Evolutionary conservation across 2,329 filamentous ascomycete species (phyloP).

Genomic region (Eurotiales sp.): DNA sequence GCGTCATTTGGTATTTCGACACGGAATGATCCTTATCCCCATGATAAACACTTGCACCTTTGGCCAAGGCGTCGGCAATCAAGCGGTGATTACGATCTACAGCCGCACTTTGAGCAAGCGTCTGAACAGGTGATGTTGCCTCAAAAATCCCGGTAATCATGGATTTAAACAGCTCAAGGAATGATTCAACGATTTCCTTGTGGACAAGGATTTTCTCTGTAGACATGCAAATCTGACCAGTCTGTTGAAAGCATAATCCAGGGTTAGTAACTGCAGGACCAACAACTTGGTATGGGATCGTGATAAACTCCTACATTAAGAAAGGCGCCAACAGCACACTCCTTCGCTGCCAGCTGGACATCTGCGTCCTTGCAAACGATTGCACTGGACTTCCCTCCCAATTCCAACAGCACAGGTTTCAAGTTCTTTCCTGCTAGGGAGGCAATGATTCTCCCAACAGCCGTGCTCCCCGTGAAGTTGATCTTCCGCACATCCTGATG

Average conservation of each 20-base stretch:
- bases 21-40: neutral
- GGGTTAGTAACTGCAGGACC: conserved; percentile 22
- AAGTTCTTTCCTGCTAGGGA: conserved; percentile 34
- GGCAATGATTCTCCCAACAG: conserved; percentile 41
- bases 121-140: neutral
- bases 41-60: neutral
- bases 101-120: neutral
- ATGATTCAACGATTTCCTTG: neutral
- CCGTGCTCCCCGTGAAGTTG: conserved; percentile 45
- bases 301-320: conserved; percentile 21
- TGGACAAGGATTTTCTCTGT: conserved; percentile 60
- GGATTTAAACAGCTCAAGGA: neutral
- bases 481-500: conserved; percentile 38
- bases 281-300: neutral
- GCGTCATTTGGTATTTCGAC: neutral
- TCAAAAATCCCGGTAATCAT: neutral
- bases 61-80: neutral
- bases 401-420: conserved; percentile 48
- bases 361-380: conserved; percentile 47
- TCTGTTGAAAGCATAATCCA: conserved; percentile 36
- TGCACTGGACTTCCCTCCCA: conserved; percentile 46
- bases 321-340: conserved; percentile 49
- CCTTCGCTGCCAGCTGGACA: conserved; percentile 40
- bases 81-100: neutral
- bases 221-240: conserved; percentile 63